Evolutionary conservation across 2,329 filamentous ascomycete genomes (phyloP), one percentile per base, ranked within the genome.

Genomic region (Trichoderma atrobrunneum): DNA sequence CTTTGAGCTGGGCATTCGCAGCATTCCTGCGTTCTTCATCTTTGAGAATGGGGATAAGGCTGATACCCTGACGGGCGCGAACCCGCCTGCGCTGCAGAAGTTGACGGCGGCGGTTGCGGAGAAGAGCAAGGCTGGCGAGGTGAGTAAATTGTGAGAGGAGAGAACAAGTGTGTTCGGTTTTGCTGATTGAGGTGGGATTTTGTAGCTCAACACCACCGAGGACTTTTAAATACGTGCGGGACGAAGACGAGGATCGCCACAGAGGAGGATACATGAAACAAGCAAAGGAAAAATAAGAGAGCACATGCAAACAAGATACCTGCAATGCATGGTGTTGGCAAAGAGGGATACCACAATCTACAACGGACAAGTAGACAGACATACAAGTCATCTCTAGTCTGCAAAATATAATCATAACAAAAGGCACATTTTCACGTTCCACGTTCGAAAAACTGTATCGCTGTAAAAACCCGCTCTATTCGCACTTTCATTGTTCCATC

Each of bases 21-120:
- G 86, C 77, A 87, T 90, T 82, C 88, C 88, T 11, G 88, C 88
- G 54, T 90, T 90, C 78, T 81, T 87, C 78, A 86, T 89, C 81
- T 89, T 90, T 80, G 84, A 87, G 80, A 82, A 88, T 65, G 87
- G 87, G 70, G 81, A 84, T 57, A 82, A 82, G 78, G 81, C 69
- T 76, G 83, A 85, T 76, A 83, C 82, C 76, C 78, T 87, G 57
- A 81, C 82, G 54, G 83, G 82, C 56, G 81, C 81, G 43, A 81
- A 78, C 70, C 81, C 80, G 6, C 74, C 78, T 7, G 79, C 78
- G 62, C 77, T 83, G 65, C 74, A 79, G 73, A 78, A 79, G 72
- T 68, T 75, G 24, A 74, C 81, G 54, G 74, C 78, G 65, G 54
- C 34, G 2, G 63, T 76, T 48, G 73, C 75, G 76, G 77, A 76